Evolutionary conservation across 2,329 filamentous ascomycete genomes (phyloP).

Genomic region (Colletotrichum zoysiae): DNA sequence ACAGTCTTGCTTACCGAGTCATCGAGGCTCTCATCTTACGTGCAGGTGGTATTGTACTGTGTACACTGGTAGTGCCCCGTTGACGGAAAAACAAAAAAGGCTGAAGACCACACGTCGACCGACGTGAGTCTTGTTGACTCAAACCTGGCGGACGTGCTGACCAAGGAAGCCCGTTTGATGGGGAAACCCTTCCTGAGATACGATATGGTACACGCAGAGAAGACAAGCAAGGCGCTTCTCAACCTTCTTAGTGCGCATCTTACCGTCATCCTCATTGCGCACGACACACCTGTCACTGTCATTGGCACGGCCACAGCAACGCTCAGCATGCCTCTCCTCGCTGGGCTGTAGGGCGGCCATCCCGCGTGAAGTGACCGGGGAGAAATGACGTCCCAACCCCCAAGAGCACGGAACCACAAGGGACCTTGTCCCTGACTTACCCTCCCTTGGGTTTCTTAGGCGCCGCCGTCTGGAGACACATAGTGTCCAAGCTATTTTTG

Average conservation of each 20-base stretch:
- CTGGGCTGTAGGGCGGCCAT: conserved; percentile 37
- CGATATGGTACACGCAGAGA: not conserved
- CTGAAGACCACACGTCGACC: not conserved
- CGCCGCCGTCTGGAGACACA: conserved; percentile 26
- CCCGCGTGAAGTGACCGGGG: conserved; percentile 31
- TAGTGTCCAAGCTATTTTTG: conserved; percentile 34
- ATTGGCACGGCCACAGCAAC: conserved; percentile 25
- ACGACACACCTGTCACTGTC: not conserved
- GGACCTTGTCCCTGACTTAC: conserved; percentile 29
- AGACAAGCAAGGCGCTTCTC: not conserved
- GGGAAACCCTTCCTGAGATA: not conserved
- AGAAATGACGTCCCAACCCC: conserved; percentile 34
- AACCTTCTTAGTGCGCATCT: not conserved
- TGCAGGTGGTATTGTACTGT: not conserved
- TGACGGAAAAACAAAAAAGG: not conserved
- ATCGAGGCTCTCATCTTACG: conserved; percentile 1
- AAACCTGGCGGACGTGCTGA: conserved; percentile 9
- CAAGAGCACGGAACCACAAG: conserved; percentile 31
- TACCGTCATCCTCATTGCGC: not conserved
- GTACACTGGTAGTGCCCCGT: not conserved
- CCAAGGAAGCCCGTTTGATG: conserved; percentile 1
- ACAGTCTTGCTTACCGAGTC: conserved; percentile 1
- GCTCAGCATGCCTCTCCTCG: conserved; percentile 19
- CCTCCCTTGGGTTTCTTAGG: conserved; percentile 16
- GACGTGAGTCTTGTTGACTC: conserved; percentile 22